Conservation (phyloP, 1,284 basidiomycete genomes). For the Phlebopus sp. region DNA sequence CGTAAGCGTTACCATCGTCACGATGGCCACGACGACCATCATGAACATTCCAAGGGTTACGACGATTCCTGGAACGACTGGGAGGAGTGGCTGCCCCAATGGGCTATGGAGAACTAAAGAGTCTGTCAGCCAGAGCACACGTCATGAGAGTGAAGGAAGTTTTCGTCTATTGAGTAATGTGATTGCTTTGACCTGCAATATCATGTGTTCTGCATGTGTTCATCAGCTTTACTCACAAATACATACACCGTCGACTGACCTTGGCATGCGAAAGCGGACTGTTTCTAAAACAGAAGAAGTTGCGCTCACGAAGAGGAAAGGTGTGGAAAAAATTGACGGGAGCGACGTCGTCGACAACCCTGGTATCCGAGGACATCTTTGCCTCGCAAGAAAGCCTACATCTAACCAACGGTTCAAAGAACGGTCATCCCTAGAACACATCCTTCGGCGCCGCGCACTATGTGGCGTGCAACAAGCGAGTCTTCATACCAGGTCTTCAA, state of each 20-base stretch:
- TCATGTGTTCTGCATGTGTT: background rate
- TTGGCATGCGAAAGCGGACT: background rate
- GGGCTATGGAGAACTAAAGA: conserved; percentile 35
- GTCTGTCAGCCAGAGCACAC: background rate
- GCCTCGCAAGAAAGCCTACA: too few species aligned
- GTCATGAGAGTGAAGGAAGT: background rate
- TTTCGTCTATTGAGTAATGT: background rate
- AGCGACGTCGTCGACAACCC: background rate
- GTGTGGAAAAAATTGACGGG: background rate
- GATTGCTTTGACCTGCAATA: background rate
- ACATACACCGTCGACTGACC: background rate
- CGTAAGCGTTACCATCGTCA: conserved; percentile 20
- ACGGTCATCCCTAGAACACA: too few species aligned
- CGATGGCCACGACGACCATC: conserved; percentile 31
- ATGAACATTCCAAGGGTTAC: conserved; percentile 29
- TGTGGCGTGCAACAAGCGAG: background rate
- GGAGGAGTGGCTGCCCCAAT: conserved; percentile 52
- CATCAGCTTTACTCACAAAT: background rate
- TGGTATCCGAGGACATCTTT: background rate
- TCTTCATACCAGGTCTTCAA: background rate
- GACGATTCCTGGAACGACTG: conserved; percentile 54
- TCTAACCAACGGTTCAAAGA: too few species aligned
- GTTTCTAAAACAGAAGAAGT: background rate
- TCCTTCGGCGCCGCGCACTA: too few species aligned
- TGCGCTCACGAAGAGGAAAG: background rate